Conservation (phyloP, 805 yeast genomes). For the Ogataea chonburiensis region DNA sequence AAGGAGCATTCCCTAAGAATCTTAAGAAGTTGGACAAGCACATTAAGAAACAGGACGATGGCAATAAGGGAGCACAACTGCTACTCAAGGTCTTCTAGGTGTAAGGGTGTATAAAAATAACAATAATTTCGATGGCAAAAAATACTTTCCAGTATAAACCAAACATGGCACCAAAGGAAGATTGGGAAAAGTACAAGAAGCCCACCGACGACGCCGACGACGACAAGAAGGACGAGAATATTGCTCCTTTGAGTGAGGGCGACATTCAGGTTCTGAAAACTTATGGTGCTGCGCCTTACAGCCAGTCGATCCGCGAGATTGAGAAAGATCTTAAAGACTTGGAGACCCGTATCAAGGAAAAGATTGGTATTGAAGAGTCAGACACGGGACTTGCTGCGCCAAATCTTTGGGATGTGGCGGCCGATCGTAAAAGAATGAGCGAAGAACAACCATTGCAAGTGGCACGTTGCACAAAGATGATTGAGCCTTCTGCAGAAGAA, state of each 20-base stretch:
- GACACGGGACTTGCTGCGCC: constrained; percentile 99
- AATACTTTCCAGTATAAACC: constrained; percentile 5
- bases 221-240: constrained; percentile 62
- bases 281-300: constrained; percentile 97
- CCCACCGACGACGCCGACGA: constrained; percentile 67
- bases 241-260: constrained; percentile 87
- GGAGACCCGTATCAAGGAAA: constrained; percentile 87
- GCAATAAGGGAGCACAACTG: constrained; percentile 66
- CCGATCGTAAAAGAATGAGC: constrained; percentile 89
- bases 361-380: constrained; percentile 89
- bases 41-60: constrained; percentile 38
- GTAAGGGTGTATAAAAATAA: constrained; percentile 8
- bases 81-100: constrained; percentile 37
- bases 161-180: constrained; percentile 91
- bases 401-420: constrained; percentile 95
- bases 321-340: constrained; percentile 85
- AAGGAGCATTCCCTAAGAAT: constrained; percentile 46
- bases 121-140: constrained; percentile 22
- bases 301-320: constrained; percentile 70
- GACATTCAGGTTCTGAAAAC: constrained; percentile 97
- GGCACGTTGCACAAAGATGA: constrained; percentile 97
- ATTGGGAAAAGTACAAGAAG: constrained; percentile 96
- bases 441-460: constrained; percentile 97
- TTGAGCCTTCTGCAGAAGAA: constrained; percentile 52
- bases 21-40: constrained; percentile 51